phyloP scores from a whole-genome alignment of 2,329 filamentous ascomycete species.

The Nectriaceae sp. region DNA sequence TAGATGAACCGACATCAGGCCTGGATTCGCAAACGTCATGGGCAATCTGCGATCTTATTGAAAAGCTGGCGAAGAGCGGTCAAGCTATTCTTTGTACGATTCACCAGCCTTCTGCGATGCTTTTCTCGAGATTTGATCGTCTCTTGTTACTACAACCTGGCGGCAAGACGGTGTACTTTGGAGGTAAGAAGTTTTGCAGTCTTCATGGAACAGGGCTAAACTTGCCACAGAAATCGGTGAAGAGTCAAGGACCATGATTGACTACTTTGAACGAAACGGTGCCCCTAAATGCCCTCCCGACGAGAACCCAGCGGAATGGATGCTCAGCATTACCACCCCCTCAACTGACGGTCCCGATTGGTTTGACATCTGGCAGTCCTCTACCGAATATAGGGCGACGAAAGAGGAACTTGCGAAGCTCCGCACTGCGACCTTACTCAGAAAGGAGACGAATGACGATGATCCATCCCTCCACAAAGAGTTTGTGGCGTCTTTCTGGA shows the following conservation, averaged over 20 bases:
- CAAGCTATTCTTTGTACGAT: constrained; percentile 51
- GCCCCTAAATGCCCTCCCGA: constrained; percentile 50
- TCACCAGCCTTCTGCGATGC: constrained; percentile 46
- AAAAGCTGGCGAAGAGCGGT: constrained; percentile 55
- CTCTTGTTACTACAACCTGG: constrained; percentile 55
- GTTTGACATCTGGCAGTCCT: constrained; percentile 43
- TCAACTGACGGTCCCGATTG: constrained; percentile 51
- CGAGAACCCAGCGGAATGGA: constrained; percentile 67
- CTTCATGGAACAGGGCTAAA: too few species aligned
- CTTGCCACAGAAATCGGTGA: too few species aligned
- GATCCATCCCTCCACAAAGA: constrained; percentile 21
- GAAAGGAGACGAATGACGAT: too few species aligned
- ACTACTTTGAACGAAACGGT: constrained; percentile 63
- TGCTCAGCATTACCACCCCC: constrained; percentile 46
- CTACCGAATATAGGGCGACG: background rate
- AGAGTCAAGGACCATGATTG: constrained; percentile 45
- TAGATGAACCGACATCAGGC: constrained; percentile 52
- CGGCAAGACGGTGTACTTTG: constrained; percentile 59
- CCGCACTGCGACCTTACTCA: constrained; percentile 27
- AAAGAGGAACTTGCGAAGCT: background rate
- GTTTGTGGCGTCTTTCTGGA: constrained; percentile 24
- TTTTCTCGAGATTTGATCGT: constrained; percentile 53
- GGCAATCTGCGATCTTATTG: constrained; percentile 68
- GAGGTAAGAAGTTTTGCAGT: too few species aligned
- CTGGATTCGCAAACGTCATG: constrained; percentile 61